Conservation (phyloP, 345 rosid species). For the Euclidium syriacum region DNA sequence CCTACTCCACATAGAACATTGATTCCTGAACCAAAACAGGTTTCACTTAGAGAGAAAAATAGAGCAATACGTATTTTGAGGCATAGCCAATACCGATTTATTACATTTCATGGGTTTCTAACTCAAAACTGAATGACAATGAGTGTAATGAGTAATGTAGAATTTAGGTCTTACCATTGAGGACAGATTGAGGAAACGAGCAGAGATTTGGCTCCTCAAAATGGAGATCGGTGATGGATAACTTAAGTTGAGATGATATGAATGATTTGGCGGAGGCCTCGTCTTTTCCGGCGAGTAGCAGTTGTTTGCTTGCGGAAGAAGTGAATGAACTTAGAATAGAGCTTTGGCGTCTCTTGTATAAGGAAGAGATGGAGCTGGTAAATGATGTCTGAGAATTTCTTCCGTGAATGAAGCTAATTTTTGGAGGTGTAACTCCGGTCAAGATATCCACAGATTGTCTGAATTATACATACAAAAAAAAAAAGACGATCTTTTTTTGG, state of each 20-base stretch:
- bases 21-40: constrained; percentile 40
- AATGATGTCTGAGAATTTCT: constrained; percentile 19
- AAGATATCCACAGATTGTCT: constrained; percentile 63
- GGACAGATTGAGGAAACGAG: constrained; percentile 51
- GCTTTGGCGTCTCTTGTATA: constrained; percentile 31
- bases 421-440: constrained; percentile 42
- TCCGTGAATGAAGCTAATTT: constrained; percentile 30
- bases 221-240: constrained; percentile 32
- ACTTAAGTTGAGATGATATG: constrained; percentile 14
- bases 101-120: too few relatives aligned
- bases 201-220: constrained; percentile 15
- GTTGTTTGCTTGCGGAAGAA: constrained; percentile 33
- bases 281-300: constrained; percentile 33
- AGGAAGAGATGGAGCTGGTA: constrained; percentile 34
- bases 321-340: constrained; percentile 24
- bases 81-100: too few relatives aligned
- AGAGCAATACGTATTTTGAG: too few relatives aligned
- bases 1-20: constrained; percentile 69
- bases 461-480: background rate
- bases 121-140: too few relatives aligned
- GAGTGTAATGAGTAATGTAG: too few relatives aligned
- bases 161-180: constrained; percentile 43
- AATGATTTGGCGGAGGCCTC: constrained; percentile 16
- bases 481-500: background rate
- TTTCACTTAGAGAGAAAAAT: background rate